Base-by-base conservation (phyloP, 306 rosid species). In the Quercus parvula region DNA sequence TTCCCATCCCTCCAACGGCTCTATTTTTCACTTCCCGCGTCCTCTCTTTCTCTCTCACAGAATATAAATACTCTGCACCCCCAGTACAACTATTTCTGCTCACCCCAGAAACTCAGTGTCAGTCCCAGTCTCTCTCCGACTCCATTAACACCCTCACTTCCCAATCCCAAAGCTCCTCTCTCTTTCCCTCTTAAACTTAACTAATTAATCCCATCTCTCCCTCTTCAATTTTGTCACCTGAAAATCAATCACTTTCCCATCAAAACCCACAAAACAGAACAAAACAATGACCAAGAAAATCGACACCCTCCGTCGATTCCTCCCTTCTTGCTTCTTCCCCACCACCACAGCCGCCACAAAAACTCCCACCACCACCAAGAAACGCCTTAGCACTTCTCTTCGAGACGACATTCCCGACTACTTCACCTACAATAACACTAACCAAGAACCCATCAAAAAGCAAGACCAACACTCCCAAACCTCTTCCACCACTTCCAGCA, bases 281-380 rank as follows among this genome's bases (percentile, higher is more conserved):
- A 38, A 38, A 38, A 41, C 77, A 61, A 91, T 91, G 97, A 70
- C 91, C 85, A 86, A 86, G 80, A 49, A 49, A 10, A 87, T 85
- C 91, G 90, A 89, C 88, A 57, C 89, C 68, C 94, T 94, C 85
- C 97, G 97, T 85, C 94, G 98, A 69, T 84, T 87, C 84, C 77
- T 94, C 86, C 86, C 89, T 81, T 93, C 98, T 8, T 94, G 98
- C 82, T 87, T 91, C 88, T 78, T 76, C 79, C 85, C 96, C 15
- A 11, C 86, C 84, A 0, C 78, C 35, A 27, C 73, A 46, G 15
- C 67, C 8, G 27, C 67, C 61, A 6, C 78, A 52, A 2, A 85
- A 22, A 0, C 80, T 74, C 12, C 78, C 66, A 4, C 78, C 70
- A 0, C 78, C 59, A 0, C 85, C n/a, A 94, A 90, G 92, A 90